Evolutionary conservation across 306 rosid genomes (phyloP).

Genomic region (Delonix regia): DNA sequence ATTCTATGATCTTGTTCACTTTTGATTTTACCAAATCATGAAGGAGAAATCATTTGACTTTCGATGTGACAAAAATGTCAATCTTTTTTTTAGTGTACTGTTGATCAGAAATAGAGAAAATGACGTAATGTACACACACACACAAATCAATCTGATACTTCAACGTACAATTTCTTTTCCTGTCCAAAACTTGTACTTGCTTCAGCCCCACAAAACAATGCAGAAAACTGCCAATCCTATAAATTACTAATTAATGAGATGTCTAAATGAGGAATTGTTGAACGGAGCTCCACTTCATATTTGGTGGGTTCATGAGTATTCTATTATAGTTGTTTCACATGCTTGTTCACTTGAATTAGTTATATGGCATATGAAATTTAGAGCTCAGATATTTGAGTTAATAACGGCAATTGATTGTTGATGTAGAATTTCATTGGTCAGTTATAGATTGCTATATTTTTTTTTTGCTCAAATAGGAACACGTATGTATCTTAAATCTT

Average conservation of each 20-base stretch:
- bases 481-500: not conserved
- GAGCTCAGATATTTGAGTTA: slow-evolving; percentile 8
- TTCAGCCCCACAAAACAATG: not conserved
- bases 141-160: not conserved
- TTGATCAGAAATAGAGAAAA: not conserved
- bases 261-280: not conserved
- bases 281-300: slow-evolving; percentile 1
- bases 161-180: not conserved
- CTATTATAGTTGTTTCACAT: not conserved
- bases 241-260: not conserved
- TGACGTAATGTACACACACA: not conserved
- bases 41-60: not conserved
- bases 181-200: not conserved
- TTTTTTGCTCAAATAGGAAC: not conserved
- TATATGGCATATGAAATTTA: not conserved
- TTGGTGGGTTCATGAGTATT: not conserved
- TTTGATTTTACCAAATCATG: not conserved
- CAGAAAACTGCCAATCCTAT: slow-evolving; percentile 1
- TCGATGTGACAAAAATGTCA: not conserved
- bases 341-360: not conserved
- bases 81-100: not conserved
- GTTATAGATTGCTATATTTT: not conserved
- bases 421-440: not conserved
- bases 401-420: not conserved
- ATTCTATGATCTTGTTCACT: not conserved